Percentiles rank a stretch among this genome's conserved stretches.
Evolutionary conservation across 805 yeast genomes (phyloP).

Genomic region (Metschnikowia lachancei): DNA sequence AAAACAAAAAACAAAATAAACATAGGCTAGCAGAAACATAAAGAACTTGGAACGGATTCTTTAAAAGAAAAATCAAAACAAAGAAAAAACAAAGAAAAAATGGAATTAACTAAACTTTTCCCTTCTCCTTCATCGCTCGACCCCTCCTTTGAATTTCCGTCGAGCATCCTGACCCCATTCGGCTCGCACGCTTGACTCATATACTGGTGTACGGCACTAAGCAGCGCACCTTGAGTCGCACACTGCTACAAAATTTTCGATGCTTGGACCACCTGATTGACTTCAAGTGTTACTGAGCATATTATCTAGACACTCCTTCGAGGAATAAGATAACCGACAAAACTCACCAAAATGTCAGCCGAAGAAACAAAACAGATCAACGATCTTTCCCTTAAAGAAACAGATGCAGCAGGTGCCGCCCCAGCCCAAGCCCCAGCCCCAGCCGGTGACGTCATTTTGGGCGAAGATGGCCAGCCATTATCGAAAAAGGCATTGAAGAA

Average conservation of each 20-base stretch:
- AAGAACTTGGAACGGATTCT: no score
- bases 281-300: background rate
- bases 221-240: background rate
- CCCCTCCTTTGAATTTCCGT: no score
- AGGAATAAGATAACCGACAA: background rate
- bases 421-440: constrained; percentile 23
- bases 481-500: constrained; percentile 95
- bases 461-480: constrained; percentile 80
- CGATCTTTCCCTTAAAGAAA: constrained; percentile 19
- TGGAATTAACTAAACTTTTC: no score
- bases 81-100: no score
- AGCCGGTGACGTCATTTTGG: constrained; percentile 37
- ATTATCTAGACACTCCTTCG: no score
- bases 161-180: background rate
- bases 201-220: background rate
- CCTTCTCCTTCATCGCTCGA: no score
- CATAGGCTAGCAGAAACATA: no score
- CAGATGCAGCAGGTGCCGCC: constrained; percentile 10
- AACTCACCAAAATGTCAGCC: constrained; percentile 14
- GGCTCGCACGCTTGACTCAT: background rate
- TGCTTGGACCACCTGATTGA: background rate
- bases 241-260: background rate
- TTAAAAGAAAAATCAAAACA: no score
- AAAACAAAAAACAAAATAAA: no score
- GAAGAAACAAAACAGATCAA: constrained; percentile 19